These are phyloP conservation scores for Microbotryomycetes sp. DNA, from an alignment of 1,284 basidiomycete genomes.

Conservation along the genomic window DNA sequence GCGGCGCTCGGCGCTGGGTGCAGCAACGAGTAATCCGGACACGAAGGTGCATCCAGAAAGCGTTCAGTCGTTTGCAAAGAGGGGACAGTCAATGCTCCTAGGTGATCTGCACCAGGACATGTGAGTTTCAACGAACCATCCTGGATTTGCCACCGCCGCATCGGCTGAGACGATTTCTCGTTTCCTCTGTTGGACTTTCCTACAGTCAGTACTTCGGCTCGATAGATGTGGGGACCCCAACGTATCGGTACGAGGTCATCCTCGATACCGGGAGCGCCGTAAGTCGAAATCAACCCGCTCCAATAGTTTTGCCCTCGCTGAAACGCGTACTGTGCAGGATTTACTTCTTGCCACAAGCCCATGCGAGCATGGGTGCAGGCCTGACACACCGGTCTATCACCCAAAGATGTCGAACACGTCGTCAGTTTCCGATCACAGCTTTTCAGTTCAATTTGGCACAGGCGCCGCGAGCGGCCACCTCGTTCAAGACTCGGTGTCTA, in stretches of 20 bases:
- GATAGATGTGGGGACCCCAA: constrained; percentile 33
- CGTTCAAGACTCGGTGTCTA: background rate
- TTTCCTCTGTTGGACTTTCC: no score
- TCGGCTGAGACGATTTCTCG: no score
- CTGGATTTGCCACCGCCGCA: no score
- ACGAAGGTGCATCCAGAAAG: no score
- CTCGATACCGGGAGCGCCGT: constrained; percentile 67
- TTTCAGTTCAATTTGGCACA: background rate
- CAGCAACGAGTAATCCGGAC: no score
- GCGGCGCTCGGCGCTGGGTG: no score
- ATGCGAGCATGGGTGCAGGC: background rate
- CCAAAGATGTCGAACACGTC: background rate
- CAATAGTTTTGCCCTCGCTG: no score
- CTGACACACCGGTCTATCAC: background rate
- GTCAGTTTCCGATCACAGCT: background rate
- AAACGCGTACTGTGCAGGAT: background rate
- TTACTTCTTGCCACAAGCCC: background rate
- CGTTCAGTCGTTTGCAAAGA: no score
- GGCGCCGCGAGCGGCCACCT: background rate
- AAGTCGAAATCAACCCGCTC: background rate
- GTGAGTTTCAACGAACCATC: no score
- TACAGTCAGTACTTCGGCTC: background rate
- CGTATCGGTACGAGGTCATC: constrained; percentile 43
- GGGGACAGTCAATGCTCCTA: no score
- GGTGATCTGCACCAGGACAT: no score